Conservation (phyloP, 2,329 filamentous ascomycete genomes). For the Plenodomus lindquistii region DNA sequence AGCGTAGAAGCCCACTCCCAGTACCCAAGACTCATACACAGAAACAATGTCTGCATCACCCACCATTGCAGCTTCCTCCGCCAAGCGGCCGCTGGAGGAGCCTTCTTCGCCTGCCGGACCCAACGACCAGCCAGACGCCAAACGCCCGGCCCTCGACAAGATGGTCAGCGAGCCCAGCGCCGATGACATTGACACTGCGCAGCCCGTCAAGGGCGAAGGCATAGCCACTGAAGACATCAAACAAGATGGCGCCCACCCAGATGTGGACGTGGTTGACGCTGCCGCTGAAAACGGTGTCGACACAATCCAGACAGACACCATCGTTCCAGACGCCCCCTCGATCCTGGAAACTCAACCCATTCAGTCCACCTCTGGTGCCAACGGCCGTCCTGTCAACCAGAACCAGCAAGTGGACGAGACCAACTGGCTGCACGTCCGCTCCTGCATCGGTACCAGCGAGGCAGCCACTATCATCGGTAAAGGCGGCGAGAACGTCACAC, state of each 20-base stretch:
- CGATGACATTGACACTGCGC: conserved; percentile 53
- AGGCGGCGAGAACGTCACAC: conserved; percentile 96
- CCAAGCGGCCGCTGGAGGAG: conserved; percentile 96
- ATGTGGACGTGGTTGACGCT: conserved; percentile 23
- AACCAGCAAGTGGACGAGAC: conserved; percentile 78
- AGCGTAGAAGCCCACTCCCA: conserved; percentile 21
- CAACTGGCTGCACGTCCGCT: conserved; percentile 94
- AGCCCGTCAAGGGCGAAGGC: conserved; percentile 41
- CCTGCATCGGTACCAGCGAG: conserved; percentile 95
- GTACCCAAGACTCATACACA: conserved; percentile 31
- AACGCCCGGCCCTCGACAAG: conserved; percentile 95
- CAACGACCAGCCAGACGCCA: conserved; percentile 93
- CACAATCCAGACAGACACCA: conserved; percentile 71
- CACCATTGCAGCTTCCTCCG: conserved; percentile 60
- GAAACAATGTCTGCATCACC: conserved; percentile 52
- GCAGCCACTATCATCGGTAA: conserved; percentile 98
- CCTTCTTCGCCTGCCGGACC: conserved; percentile 91
- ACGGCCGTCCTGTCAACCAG: conserved; percentile 54
- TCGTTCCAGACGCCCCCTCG: conserved; percentile 64
- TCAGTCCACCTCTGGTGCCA: conserved; percentile 59
- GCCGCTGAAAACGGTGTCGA: conserved; percentile 53
- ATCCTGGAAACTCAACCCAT: conserved; percentile 61
- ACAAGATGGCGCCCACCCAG: conserved; percentile 29
- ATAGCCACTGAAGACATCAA: conserved; percentile 40
- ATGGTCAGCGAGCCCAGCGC: conserved; percentile 63